Evolutionary conservation across 1,284 basidiomycete species (phyloP).

Genomic region (Malassezia equina): DNA sequence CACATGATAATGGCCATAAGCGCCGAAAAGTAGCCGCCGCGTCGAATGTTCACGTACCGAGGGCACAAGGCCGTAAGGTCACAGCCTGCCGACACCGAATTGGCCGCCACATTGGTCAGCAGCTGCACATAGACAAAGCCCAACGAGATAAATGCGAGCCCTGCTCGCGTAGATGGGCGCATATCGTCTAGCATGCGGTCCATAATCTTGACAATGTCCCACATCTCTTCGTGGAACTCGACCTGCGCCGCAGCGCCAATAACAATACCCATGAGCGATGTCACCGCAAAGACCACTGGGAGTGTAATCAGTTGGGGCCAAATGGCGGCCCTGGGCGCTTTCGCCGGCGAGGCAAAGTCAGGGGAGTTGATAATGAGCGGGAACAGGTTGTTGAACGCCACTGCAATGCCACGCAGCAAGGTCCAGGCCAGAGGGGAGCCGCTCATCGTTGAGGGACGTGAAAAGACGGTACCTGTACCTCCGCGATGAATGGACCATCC

Average conservation of each 20-base stretch:
- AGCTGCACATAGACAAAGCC: conserved; percentile 65
- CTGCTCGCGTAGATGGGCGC: conserved; percentile 55
- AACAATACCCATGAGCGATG: conserved; percentile 72
- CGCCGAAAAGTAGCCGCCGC: conserved; percentile 69
- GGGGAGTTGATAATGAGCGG: conserved; percentile 34
- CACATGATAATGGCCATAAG: conserved; percentile 62
- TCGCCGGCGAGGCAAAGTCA: conserved; percentile 32
- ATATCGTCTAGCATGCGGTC: conserved; percentile 61
- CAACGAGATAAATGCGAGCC: conserved; percentile 57
- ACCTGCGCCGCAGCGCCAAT: conserved; percentile 52
- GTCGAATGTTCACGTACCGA: conserved; percentile 72
- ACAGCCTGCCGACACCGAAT: conserved; percentile 72
- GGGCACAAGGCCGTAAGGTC: conserved; percentile 67
- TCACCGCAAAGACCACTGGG: conserved; percentile 65
- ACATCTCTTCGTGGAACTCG: conserved; percentile 1
- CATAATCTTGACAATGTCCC: conserved; percentile 40
- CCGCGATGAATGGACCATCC: conserved; percentile 3
- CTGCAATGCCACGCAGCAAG: neutral
- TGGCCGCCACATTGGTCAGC: conserved; percentile 60
- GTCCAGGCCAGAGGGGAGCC: conserved; percentile 50
- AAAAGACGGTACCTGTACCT: neutral
- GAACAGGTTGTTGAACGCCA: conserved; percentile 5
- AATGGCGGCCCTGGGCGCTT: conserved; percentile 19
- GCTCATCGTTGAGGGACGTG: neutral
- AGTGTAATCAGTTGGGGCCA: conserved; percentile 51